Conservation (phyloP, 2,329 filamentous ascomycete genomes). For the Cercospora zeae-maydis region DNA sequence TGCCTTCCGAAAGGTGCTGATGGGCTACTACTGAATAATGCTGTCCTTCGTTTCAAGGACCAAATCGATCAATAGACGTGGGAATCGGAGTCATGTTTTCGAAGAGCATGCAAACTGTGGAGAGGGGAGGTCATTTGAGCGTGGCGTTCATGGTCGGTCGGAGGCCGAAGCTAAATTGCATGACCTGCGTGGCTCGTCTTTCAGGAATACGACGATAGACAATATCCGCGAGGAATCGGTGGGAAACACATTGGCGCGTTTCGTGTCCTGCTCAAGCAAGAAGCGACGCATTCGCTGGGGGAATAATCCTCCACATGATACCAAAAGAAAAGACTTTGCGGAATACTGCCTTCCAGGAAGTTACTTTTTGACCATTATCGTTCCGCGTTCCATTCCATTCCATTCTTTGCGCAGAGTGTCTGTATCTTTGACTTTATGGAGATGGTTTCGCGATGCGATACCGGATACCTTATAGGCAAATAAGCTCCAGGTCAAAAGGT, state of each 20-base stretch:
- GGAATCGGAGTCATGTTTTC: not conserved
- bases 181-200: not conserved
- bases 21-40: constrained; percentile 78
- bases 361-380: not conserved
- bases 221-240: not conserved
- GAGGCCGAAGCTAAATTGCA: not conserved
- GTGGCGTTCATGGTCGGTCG: constrained; percentile 11
- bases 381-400: not conserved
- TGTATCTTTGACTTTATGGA: not conserved
- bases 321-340: not conserved
- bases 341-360: not conserved
- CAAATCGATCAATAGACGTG: constrained; percentile 57
- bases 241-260: not conserved
- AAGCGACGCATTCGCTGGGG: not conserved
- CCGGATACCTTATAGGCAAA: too few species aligned
- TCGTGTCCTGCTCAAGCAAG: not conserved
- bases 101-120: constrained; percentile 2
- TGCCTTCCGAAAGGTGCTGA: constrained; percentile 76
- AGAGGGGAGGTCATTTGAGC: constrained; percentile 13
- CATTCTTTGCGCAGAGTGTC: not conserved
- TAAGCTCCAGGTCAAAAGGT: too few species aligned
- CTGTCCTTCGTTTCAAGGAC: constrained; percentile 88
- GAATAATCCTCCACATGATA: not conserved
- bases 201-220: not conserved
- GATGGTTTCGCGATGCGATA: too few species aligned